These are phyloP conservation scores for Pichia sp. DNA, from an alignment of 1,139 yeast genomes.

Conservation along the genomic window DNA sequence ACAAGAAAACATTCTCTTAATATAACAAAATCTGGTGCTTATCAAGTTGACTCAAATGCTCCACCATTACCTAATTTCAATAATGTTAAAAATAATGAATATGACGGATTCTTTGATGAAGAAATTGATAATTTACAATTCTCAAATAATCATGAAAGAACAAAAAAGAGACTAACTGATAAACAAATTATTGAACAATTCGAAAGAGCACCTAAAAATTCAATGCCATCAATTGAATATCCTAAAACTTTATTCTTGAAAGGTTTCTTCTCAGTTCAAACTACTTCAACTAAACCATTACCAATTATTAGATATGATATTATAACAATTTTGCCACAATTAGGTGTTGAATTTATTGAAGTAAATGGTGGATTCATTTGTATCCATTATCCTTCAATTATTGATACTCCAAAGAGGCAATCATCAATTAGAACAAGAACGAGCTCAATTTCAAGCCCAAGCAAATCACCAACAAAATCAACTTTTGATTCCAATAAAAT, in stretches of 20 bases:
- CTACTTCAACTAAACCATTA: conserved; percentile 88
- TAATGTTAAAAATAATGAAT: conserved; percentile 20
- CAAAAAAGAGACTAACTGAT: conserved; percentile 42
- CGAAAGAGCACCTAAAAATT: conserved; percentile 61
- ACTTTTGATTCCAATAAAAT: conserved; percentile 4
- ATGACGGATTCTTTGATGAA: conserved; percentile 61
- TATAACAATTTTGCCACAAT: conserved; percentile 65
- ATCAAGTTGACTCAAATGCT: conserved; percentile 29
- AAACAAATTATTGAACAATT: conserved; percentile 62
- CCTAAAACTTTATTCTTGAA: conserved; percentile 88
- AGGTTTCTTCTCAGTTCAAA: conserved; percentile 92
- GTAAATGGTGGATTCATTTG: conserved; percentile 94
- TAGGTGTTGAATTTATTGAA: conserved; percentile 80
- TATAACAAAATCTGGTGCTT: conserved; percentile 26
- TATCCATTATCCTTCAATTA: conserved; percentile 53
- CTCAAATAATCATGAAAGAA: conserved; percentile 18
- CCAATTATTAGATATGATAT: conserved; percentile 85
- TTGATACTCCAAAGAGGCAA: conserved; percentile 13
- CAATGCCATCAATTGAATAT: conserved; percentile 91
- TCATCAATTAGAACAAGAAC: not conserved
- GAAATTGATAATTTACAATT: conserved; percentile 35
- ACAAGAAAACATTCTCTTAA: conserved; percentile 56
- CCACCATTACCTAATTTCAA: conserved; percentile 43
- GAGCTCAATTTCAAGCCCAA: conserved; percentile 5
- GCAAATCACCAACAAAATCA: conserved; percentile 10